These are phyloP conservation scores for Malus hybrid DNA, from an alignment of 331 rosid genomes.

Conservation along the genomic window DNA sequence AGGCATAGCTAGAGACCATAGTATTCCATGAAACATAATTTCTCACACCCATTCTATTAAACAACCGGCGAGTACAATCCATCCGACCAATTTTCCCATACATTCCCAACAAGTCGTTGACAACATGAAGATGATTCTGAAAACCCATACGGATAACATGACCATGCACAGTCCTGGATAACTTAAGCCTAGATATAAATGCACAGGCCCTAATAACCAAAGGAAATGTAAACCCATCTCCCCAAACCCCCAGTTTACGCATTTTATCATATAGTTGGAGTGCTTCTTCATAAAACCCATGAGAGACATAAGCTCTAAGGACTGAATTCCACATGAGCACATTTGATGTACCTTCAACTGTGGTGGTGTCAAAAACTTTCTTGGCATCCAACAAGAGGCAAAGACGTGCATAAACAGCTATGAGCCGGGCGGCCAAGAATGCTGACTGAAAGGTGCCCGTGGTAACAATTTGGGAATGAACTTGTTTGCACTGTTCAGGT, in stretches of 20 bases:
- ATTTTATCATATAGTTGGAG: conserved; percentile 38
- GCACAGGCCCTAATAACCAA: conserved; percentile 52
- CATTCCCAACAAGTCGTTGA: conserved; percentile 58
- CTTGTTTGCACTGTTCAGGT: conserved; percentile 37
- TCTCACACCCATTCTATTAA: no score
- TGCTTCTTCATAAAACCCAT: conserved; percentile 35
- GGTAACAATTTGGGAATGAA: conserved; percentile 44
- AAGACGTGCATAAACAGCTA: conserved; percentile 39
- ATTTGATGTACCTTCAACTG: conserved; percentile 25
- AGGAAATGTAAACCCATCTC: conserved; percentile 80
- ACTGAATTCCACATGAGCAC: conserved; percentile 66
- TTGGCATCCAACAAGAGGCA: conserved; percentile 36
- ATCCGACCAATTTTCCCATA: conserved; percentile 59
- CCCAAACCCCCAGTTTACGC: conserved; percentile 54
- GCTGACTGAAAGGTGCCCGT: conserved; percentile 20
- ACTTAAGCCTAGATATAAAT: no score
- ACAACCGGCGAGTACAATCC: no score
- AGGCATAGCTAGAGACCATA: conserved; percentile 64
- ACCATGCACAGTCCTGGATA: conserved; percentile 51
- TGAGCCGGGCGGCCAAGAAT: conserved; percentile 58
- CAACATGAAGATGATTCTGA: conserved; percentile 46
- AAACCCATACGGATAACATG: conserved; percentile 62
- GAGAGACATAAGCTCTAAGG: conserved; percentile 58
- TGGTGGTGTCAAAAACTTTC: conserved; percentile 34
- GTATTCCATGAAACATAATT: no score